These are phyloP conservation scores for Monilinia polystroma DNA, from an alignment of 2,329 filamentous ascomycete genomes.

Conservation along the genomic window DNA sequence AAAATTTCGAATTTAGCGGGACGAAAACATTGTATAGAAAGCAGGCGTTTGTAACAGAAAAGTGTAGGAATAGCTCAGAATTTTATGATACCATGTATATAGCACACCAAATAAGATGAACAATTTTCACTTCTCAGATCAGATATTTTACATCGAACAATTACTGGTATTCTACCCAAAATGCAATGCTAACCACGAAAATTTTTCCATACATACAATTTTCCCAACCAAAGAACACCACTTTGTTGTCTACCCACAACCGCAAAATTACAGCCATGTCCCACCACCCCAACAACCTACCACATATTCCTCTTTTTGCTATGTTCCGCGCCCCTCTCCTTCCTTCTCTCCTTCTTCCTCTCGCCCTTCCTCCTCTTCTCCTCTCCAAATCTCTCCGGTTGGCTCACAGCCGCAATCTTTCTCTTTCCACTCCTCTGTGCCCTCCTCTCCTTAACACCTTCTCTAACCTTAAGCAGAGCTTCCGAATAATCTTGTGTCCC, in stretches of 20 bases:
- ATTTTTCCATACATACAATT: neutral
- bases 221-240: neutral
- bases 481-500: conserved; percentile 78
- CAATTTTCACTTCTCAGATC: neutral
- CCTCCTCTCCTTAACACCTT: conserved; percentile 68
- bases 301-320: conserved; percentile 44
- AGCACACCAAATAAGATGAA: neutral
- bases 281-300: conserved; percentile 15
- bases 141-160: neutral
- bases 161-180: neutral
- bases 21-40: neutral
- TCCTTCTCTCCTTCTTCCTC: conserved; percentile 78
- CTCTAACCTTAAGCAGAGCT: conserved; percentile 69
- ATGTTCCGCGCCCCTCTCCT: conserved; percentile 72
- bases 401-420: conserved; percentile 80
- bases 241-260: neutral
- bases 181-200: neutral
- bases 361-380: conserved; percentile 83
- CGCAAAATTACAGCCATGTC: neutral
- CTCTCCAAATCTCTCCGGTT: conserved; percentile 74
- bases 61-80: neutral
- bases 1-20: neutral
- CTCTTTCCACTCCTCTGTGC: conserved; percentile 78
- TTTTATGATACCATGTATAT: neutral
- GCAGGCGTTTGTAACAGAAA: neutral